phyloP scores from a whole-genome alignment of 31 red algal genomes.

The Odonthalia washingtoniensis region DNA sequence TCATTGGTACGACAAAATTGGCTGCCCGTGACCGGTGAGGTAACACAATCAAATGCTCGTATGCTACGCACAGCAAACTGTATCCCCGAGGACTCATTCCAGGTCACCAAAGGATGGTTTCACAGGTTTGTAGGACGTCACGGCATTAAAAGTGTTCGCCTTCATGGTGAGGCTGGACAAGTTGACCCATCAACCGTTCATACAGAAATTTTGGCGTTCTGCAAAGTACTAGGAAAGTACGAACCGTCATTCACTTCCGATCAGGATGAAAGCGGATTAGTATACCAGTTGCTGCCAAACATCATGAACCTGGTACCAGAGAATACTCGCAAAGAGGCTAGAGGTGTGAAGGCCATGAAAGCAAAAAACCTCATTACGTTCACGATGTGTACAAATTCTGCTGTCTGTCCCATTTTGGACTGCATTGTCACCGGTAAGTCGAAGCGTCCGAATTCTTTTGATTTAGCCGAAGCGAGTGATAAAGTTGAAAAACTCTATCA shows the following conservation, averaged over 20 bases:
- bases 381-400: constrained; percentile 37
- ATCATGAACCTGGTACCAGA: constrained; percentile 12
- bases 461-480: constrained; percentile 6
- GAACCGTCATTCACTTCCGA: neutral
- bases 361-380: constrained; percentile 7
- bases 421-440: constrained; percentile 13
- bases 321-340: neutral
- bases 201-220: neutral
- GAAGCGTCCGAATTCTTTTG: constrained; percentile 17
- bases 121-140: constrained; percentile 2
- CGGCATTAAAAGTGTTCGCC: neutral
- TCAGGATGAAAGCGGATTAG: constrained; percentile 18
- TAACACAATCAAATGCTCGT: neutral
- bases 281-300: constrained; percentile 10
- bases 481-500: neutral
- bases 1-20: neutral
- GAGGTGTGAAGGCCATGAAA: constrained; percentile 12
- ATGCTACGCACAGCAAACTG: neutral
- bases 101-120: constrained; percentile 3
- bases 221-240: neutral
- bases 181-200: neutral
- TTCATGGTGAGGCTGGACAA: constrained; percentile 12
- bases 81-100: neutral
- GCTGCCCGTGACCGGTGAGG: constrained; percentile 15
- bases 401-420: neutral